A percentile compares a stretch with the other conserved stretches of the same genome.
Evolutionary conservation across 2,329 filamentous ascomycete species (phyloP).

Genomic region (Sporothrix brasiliensis): DNA sequence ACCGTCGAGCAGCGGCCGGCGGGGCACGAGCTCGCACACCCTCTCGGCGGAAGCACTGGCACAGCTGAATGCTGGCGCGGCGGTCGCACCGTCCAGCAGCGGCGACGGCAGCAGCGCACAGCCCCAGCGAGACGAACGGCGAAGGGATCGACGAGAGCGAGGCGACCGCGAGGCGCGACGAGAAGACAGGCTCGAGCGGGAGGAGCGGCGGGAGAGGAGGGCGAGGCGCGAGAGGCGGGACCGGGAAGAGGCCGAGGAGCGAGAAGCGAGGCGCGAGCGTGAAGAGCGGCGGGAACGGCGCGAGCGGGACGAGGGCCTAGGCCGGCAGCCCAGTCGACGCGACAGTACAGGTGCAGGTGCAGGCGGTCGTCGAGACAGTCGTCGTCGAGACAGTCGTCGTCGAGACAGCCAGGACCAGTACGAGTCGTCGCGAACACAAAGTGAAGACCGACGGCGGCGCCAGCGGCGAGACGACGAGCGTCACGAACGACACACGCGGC

Average conservation of each 20-base stretch:
- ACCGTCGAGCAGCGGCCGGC: constrained; percentile 33
- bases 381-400: background rate
- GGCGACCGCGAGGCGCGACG: constrained; percentile 6
- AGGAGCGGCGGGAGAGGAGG: constrained; percentile 16
- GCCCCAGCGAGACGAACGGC: constrained; percentile 39
- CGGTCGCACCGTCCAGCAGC: background rate
- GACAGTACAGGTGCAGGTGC: constrained; percentile 25
- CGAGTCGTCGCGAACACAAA: constrained; percentile 9
- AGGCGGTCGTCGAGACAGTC: background rate
- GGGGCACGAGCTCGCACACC: constrained; percentile 33
- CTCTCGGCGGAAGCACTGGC: constrained; percentile 41
- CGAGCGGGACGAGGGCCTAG: constrained; percentile 21
- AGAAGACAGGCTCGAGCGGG: constrained; percentile 3
- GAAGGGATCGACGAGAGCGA: constrained; percentile 44
- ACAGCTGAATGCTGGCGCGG: constrained; percentile 36
- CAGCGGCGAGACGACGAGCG: constrained; percentile 41
- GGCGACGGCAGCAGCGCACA: constrained; percentile 11
- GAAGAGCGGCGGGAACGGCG: constrained; percentile 28
- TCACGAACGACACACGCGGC: constrained; percentile 43
- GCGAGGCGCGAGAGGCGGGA: constrained; percentile 34
- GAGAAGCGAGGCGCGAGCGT: constrained; percentile 23
- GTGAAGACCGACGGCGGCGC: constrained; percentile 19
- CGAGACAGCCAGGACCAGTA: constrained; percentile 22
- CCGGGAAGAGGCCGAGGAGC: constrained; percentile 31
- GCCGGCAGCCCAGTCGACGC: constrained; percentile 2